Evolutionary conservation across 495 filamentous ascomycete genomes (phyloP).

Genomic region (Coniosporium apollinis): DNA sequence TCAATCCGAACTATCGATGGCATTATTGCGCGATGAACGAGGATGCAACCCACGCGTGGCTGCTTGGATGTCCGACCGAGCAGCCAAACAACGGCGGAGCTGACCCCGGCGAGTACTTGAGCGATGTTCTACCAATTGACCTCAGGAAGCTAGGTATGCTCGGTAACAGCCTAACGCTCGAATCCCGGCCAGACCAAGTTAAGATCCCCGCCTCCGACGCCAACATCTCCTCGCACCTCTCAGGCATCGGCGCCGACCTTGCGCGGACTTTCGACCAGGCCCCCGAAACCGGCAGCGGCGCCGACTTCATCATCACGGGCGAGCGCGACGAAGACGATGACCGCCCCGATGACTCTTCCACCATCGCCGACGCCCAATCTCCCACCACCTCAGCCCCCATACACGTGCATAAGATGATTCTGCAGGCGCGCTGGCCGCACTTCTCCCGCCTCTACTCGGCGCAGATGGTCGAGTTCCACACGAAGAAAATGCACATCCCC

Average conservation of each 20-base stretch:
- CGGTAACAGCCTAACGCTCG: constrained; percentile 50
- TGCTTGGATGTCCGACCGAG: constrained; percentile 80
- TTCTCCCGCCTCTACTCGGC: constrained; percentile 78
- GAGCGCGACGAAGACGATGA: constrained; percentile 50
- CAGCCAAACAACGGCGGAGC: constrained; percentile 29
- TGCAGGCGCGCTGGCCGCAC: constrained; percentile 91
- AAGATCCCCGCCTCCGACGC: constrained; percentile 36
- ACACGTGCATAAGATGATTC: constrained; percentile 80
- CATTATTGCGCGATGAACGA: constrained; percentile 93
- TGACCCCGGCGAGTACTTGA: constrained; percentile 69
- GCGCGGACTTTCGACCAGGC: constrained; percentile 68
- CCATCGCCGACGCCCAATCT: constrained; percentile 27
- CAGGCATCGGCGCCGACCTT: constrained; percentile 65
- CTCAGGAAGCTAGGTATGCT: constrained; percentile 71
- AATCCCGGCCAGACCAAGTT: constrained; percentile 39
- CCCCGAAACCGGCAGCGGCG: constrained; percentile 61
- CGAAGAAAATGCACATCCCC: constrained; percentile 91
- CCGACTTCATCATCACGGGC: constrained; percentile 75
- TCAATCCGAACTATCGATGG: constrained; percentile 76
- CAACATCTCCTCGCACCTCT: constrained; percentile 29
- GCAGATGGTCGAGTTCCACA: constrained; percentile 94
- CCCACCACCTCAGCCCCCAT: constrained; percentile 68
- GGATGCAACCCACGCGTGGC: constrained; percentile 86
- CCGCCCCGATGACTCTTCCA: constrained; percentile 22
- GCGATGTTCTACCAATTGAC: constrained; percentile 84